These are phyloP conservation scores for Globisporangium cylindrosporum DNA, from an alignment of 352 stramenopile genomes.

Conservation along the genomic window DNA sequence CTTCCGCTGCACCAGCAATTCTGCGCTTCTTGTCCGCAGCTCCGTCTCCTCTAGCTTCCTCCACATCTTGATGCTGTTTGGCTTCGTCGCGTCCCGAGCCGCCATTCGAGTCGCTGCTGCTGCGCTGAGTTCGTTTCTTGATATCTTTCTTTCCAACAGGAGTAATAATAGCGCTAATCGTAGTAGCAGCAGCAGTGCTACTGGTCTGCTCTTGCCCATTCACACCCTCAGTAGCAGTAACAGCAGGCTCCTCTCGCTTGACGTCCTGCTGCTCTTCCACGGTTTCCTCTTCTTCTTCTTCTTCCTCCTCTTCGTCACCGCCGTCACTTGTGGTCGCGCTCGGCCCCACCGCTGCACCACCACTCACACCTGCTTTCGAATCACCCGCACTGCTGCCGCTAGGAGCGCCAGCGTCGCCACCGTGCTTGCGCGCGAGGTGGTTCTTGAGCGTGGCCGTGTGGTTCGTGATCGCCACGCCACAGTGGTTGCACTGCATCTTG, in stretches of 20 bases:
- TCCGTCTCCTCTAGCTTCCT: background rate
- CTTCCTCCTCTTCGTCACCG: background rate
- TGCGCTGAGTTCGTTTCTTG: constrained; percentile 10
- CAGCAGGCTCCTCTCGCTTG: background rate
- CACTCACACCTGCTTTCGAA: background rate
- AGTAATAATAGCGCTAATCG: background rate
- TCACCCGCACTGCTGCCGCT: background rate
- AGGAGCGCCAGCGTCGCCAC: background rate
- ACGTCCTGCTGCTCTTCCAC: background rate
- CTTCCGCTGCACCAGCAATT: background rate
- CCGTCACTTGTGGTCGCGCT: background rate
- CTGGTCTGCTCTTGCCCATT: background rate
- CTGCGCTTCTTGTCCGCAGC: constrained; percentile 11
- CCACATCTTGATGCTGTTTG: background rate
- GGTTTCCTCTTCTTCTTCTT: background rate
- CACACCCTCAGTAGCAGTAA: background rate
- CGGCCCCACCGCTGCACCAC: background rate
- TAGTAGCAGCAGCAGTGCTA: background rate
- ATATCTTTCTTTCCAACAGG: background rate
- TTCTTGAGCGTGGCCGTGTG: constrained; percentile 22
- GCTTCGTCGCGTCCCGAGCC: background rate
- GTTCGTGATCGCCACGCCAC: constrained; percentile 16
- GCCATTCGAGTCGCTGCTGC: background rate
- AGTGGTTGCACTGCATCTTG: constrained; percentile 25
- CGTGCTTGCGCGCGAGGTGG: constrained; percentile 20